These are phyloP conservation scores for Alternaria tenuissima DNA, from an alignment of 2,329 filamentous ascomycete genomes.

Conservation along the genomic window DNA sequence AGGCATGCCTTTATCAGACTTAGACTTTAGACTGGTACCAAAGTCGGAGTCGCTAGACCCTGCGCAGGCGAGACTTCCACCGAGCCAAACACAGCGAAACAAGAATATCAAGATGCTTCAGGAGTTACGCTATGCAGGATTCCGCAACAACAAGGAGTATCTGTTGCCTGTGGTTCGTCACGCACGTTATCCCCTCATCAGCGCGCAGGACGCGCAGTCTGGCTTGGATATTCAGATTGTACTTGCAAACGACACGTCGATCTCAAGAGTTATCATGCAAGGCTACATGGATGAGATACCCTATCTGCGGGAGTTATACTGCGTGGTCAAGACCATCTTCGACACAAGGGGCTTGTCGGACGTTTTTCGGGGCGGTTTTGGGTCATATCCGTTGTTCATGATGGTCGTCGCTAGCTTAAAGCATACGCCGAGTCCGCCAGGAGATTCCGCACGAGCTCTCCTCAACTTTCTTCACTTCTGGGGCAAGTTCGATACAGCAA, in stretches of 20 bases:
- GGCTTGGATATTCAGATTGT: conserved; percentile 63
- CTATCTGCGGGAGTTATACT: conserved; percentile 59
- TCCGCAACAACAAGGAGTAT: conserved; percentile 16
- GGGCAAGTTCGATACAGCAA: conserved; percentile 55
- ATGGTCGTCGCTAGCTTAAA: conserved; percentile 65
- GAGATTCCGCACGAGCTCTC: conserved; percentile 55
- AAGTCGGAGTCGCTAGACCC: conserved; percentile 10
- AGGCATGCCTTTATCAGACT: conserved; percentile 61
- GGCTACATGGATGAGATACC: conserved; percentile 61
- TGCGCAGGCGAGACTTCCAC: conserved; percentile 22
- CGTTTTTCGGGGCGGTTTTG: conserved; percentile 59
- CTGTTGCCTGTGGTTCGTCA: conserved; percentile 31
- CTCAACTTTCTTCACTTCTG: conserved; percentile 62
- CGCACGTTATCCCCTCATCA: conserved; percentile 53
- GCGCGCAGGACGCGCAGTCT: conserved; percentile 55
- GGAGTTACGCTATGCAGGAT: conserved; percentile 6
- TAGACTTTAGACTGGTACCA: conserved; percentile 58
- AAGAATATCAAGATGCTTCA: conserved; percentile 11
- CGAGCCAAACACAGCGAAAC: conserved; percentile 17
- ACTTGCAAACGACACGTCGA: conserved; percentile 52
- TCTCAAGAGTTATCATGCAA: conserved; percentile 54
- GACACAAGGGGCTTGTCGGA: conserved; percentile 60
- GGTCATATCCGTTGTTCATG: conserved; percentile 64
- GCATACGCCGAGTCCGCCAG: conserved; percentile 47
- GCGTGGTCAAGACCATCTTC: conserved; percentile 60